Evolutionary conservation across 2,329 filamentous ascomycete species (phyloP).

Genomic region (Diaporthe nobilis): DNA sequence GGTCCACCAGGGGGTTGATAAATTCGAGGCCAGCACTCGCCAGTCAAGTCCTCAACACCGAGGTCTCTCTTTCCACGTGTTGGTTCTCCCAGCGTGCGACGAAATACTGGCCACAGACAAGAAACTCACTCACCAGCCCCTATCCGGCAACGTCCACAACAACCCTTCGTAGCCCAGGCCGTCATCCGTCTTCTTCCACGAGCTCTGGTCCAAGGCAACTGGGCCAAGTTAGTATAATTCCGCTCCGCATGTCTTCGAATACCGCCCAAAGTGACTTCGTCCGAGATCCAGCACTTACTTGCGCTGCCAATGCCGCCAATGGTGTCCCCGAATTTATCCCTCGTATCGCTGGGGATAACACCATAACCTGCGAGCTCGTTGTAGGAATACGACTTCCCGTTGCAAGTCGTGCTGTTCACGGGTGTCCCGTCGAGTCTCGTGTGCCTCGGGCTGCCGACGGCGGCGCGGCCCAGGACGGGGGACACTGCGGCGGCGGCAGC

Average conservation of each 20-base stretch:
- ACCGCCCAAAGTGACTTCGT: neutral
- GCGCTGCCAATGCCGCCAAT: conserved; percentile 72
- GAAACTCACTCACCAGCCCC: conserved; percentile 68
- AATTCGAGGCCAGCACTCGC: neutral
- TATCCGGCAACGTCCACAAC: conserved; percentile 75
- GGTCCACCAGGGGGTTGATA: neutral
- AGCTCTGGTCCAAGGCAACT: conserved; percentile 18
- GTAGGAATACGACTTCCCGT: conserved; percentile 75
- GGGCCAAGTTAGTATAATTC: neutral
- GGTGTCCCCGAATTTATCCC: conserved; percentile 79
- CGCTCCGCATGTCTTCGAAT: neutral
- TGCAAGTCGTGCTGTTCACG: conserved; percentile 61
- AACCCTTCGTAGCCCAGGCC: conserved; percentile 71
- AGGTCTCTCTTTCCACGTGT: neutral
- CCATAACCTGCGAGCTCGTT: conserved; percentile 78
- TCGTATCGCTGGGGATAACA: conserved; percentile 67
- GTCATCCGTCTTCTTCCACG: conserved; percentile 67
- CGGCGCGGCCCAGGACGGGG: neutral
- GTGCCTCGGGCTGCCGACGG: neutral
- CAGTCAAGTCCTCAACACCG: no score
- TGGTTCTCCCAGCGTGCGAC: neutral
- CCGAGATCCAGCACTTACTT: neutral
- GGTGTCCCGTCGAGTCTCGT: neutral
- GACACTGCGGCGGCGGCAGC: neutral
- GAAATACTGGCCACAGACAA: neutral